A percentile compares a stretch with the other conserved stretches of the same genome.
These are phyloP conservation scores for Coemansia sp. DNA, from an alignment of 192 early-diverging fungal genomes.

Conservation along the genomic window DNA sequence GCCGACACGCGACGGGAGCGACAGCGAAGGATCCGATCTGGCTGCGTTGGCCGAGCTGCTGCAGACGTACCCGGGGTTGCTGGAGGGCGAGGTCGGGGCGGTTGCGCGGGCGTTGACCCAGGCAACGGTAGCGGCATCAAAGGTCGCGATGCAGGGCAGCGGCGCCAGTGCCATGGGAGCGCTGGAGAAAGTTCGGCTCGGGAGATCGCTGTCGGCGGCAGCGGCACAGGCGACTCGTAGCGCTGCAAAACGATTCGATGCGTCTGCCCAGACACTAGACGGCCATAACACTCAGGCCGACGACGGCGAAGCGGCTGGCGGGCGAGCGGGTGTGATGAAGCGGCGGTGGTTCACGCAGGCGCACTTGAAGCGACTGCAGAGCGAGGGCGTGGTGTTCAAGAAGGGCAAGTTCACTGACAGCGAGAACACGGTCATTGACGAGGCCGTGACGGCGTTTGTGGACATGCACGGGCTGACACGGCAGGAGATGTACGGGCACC, in stretches of 20 bases:
- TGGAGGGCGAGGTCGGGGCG: conserved; percentile 27
- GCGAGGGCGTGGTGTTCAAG: conserved; percentile 36
- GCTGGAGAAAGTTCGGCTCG: conserved; percentile 28
- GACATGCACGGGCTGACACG: conserved; percentile 20
- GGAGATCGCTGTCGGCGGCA: conserved; percentile 10
- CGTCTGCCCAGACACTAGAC: too few relatives aligned
- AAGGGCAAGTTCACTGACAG: conserved; percentile 48
- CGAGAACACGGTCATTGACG: conserved; percentile 36
- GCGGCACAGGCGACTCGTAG: background rate
- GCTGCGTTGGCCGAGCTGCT: conserved; percentile 29
- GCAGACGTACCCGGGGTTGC: conserved; percentile 38
- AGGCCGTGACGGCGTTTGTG: conserved; percentile 16
- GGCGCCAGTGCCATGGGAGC: conserved; percentile 6
- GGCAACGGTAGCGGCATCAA: conserved; percentile 30
- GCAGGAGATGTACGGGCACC: conserved; percentile 31
- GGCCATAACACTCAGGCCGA: background rate
- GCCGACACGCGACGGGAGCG: background rate
- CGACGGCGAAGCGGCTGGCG: background rate
- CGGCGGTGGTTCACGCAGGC: conserved; percentile 41
- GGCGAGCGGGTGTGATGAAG: background rate
- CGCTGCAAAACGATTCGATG: background rate
- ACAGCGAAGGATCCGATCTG: background rate
- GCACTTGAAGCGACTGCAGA: conserved; percentile 36
- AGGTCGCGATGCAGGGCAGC: conserved; percentile 5
- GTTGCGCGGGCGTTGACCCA: conserved; percentile 40